These are phyloP conservation scores for Vigna hirtella DNA, from an alignment of 306 rosid species.

Conservation along the genomic window DNA sequence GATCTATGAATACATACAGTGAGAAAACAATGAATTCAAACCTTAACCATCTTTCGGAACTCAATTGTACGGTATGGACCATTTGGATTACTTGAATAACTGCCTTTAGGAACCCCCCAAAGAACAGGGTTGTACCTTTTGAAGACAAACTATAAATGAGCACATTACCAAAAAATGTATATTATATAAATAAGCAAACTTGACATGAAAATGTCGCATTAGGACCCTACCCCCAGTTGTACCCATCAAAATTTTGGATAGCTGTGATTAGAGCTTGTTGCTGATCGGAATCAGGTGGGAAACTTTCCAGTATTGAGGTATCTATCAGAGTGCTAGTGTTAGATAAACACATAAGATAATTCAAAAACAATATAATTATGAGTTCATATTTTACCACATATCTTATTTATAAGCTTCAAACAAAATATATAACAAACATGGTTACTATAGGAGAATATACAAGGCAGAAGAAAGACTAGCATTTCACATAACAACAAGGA, in stretches of 20 bases:
- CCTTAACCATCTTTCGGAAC: slow-evolving; percentile 97
- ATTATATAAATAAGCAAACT: slow-evolving; percentile 35
- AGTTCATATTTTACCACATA: slow-evolving; percentile 17
- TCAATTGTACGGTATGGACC: slow-evolving; percentile 80
- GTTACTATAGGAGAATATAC: not conserved
- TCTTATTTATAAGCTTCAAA: slow-evolving; percentile 27
- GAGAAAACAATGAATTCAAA: slow-evolving; percentile 43
- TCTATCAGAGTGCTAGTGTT: slow-evolving; percentile 61
- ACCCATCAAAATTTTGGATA: slow-evolving; percentile 80
- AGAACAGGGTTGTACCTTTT: slow-evolving; percentile 92
- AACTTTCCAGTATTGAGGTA: slow-evolving; percentile 65
- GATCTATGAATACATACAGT: slow-evolving; percentile 29
- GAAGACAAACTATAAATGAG: slow-evolving; percentile 19
- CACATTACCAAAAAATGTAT: not conserved
- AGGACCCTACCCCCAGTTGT: slow-evolving; percentile 92
- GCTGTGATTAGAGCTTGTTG: slow-evolving; percentile 86
- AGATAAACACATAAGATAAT: slow-evolving; percentile 34
- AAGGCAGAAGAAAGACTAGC: slow-evolving; percentile 11
- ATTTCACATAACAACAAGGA: not conserved
- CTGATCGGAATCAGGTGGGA: slow-evolving; percentile 88
- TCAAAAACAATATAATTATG: slow-evolving; percentile 23
- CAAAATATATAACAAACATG: slow-evolving; percentile 19
- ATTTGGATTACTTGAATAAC: slow-evolving; percentile 87
- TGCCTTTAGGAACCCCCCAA: slow-evolving; percentile 98
- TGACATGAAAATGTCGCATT: slow-evolving; percentile 10